Base-by-base conservation (phyloP, 139 green algal genomes). In the Astrephomene gubernaculifera region DNA sequence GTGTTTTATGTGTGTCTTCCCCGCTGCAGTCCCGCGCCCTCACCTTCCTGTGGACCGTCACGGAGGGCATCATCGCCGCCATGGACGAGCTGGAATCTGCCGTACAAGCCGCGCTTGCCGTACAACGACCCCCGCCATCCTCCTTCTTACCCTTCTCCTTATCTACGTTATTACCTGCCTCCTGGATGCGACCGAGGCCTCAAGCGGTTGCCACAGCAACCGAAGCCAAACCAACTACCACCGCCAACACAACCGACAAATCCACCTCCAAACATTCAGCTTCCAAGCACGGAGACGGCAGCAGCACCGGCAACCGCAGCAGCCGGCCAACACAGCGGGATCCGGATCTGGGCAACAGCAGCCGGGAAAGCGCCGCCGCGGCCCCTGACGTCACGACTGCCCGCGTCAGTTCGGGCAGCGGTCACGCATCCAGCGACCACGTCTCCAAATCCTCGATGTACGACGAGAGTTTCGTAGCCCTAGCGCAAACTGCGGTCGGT, bases 1-100 rank as follows among this genome's bases (percentile, higher is more conserved):
- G 29, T 29, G n/a, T 29, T 7, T 21, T 39, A 9, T 8, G 21
- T 25, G 57, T 5, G 14, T 65, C 57, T 25, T 65, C 21, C 57
- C 5, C 21, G 65, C 31, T 29, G 54, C 53, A 81, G 73, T 69
- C 53, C 25, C 73, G 73, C 2, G 44, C 73, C 4, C 33, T 81
- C 35, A 81, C 36, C 35, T 81, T 54, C 49, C 73, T 81, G 36
- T 81, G 73, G 73, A 69, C 73, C 33, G 73, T 81, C 35, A 81
- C 73, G 22, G 73, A 69, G 35, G 53, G 73, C 35, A 63, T 81
- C 27, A 1, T 81, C 33, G 60, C 25, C 52, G 52, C 73, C 10
- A 54, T 69, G 73, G 49, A 69, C 33, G 73, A 81, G 35, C 31
- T 81, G 73, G 73, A 81, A 35, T 52, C 35, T 0, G 73, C 73